phyloP scores from a whole-genome alignment of 768 basidiomycete genomes.

The Dentipellis fragilis region DNA sequence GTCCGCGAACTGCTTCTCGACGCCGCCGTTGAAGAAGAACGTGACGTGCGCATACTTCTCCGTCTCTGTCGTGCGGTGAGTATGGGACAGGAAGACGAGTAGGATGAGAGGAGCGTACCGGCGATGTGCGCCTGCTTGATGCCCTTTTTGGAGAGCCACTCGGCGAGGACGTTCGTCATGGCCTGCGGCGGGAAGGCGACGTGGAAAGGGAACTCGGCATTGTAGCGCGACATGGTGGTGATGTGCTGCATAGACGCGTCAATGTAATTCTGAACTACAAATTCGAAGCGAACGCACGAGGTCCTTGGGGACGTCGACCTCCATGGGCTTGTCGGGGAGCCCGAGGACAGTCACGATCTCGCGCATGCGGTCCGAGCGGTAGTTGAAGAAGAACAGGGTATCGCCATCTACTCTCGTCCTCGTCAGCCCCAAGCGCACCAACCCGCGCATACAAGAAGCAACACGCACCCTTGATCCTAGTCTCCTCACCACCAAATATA shows the following conservation, averaged over 20 bases:
- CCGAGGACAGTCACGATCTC: slow-evolving; percentile 83
- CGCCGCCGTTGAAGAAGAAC: slow-evolving; percentile 96
- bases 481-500: slow-evolving; percentile 70
- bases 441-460: not conserved
- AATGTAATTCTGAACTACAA: not conserved
- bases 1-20: slow-evolving; percentile 79
- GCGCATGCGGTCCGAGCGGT: slow-evolving; percentile 93
- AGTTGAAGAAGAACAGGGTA: slow-evolving; percentile 95
- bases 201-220: slow-evolving; percentile 80
- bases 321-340: slow-evolving; percentile 73
- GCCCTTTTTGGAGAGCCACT: slow-evolving; percentile 75
- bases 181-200: slow-evolving; percentile 89
- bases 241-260: slow-evolving; percentile 43
- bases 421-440: not conserved
- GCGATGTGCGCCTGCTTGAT: slow-evolving; percentile 86
- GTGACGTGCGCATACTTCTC: slow-evolving; percentile 98
- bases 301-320: slow-evolving; percentile 70
- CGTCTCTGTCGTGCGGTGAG: slow-evolving; percentile 45
- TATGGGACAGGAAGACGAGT: not conserved
- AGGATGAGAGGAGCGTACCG: slow-evolving; percentile 30
- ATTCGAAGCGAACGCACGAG: slow-evolving; percentile 39
- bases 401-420: slow-evolving; percentile 57
- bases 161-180: slow-evolving; percentile 92
- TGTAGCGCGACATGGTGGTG: slow-evolving; percentile 92
- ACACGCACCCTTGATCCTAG: slow-evolving; percentile 65